Conservation (phyloP, 164 flowering plant species). For the Vitis cinerea region DNA sequence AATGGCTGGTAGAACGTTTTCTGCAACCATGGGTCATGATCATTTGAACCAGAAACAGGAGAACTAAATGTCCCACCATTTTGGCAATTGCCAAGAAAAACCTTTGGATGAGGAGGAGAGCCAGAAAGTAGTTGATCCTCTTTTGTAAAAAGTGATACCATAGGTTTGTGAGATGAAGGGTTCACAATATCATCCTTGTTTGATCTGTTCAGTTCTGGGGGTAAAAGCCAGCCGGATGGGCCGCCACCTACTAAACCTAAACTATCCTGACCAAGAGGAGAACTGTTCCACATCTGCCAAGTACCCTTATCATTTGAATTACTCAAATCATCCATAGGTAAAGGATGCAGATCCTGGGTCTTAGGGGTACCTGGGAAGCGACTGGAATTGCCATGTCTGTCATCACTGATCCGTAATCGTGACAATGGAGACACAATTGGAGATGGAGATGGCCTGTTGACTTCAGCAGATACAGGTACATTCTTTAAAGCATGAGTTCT, state of each 20-base stretch:
- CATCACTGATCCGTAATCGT: constrained; percentile 54
- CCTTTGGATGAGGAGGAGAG: constrained; percentile 41
- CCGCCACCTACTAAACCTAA: constrained; percentile 67
- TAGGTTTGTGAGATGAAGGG: constrained; percentile 42
- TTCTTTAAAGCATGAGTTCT: constrained; percentile 45
- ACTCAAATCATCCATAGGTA: constrained; percentile 28
- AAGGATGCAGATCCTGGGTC: constrained; percentile 38
- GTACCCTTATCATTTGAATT: constrained; percentile 45
- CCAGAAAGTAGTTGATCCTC: constrained; percentile 47
- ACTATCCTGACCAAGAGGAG: constrained; percentile 82
- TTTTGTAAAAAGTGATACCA: constrained; percentile 47
- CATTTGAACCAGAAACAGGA: constrained; percentile 30
- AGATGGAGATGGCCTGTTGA: constrained; percentile 78
- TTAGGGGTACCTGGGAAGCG: constrained; percentile 37
- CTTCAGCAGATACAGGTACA: constrained; percentile 45
- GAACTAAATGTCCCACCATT: constrained; percentile 46
- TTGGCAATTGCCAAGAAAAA: constrained; percentile 41
- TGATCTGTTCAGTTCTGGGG: constrained; percentile 47
- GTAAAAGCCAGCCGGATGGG: constrained; percentile 62
- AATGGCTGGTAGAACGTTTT: constrained; percentile 45
- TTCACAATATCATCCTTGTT: constrained; percentile 45
- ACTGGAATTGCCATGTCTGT: constrained; percentile 42
- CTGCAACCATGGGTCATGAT: constrained; percentile 62
- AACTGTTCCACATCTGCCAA: constrained; percentile 91
- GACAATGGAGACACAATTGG: constrained; percentile 94